Evolutionary conservation across 495 filamentous ascomycete species (phyloP), one percentile per base, ranked within the genome.

Genomic region (Lasiosphaeria ovina): DNA sequence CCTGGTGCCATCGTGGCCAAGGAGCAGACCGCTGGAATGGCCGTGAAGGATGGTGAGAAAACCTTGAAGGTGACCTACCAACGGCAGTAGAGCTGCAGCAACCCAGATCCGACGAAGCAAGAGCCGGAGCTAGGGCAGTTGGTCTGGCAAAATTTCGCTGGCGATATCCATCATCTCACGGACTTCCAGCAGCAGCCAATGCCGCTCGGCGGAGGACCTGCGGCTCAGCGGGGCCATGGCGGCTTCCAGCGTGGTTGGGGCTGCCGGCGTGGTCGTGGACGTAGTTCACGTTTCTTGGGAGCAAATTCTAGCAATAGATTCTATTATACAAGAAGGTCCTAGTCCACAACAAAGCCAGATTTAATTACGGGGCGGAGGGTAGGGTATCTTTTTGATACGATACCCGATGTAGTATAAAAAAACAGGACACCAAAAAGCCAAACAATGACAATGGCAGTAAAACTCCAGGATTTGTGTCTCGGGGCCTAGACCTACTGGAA

Each of bases 21-120:
- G 83, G 93, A 98, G 82, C 88, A 90, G 62, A 94, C 90, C 34
- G 89, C 90, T 10, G 90, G 91, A n/a, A 92, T 96, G 89, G 72
- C 85, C 11, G 79, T 98, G 64, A 93, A 89, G 52, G 84, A 87
- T 16, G 82, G 85, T 36, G 83, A 82, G 51, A 77, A 83, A 71
- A 69, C 76, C 14, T 83, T 86, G 68, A 91, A 92, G 73, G 90
- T 93, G 58, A 96, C 93, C 16, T 98, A 93, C 78, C 93, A 97
- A 79, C 83, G 93, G 66, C 90, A 96, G 80, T 93, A 81, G 12
- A 42, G 38, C 24, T 24, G 24, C 24, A 24, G 24, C 67, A 44
- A 7, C 24, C 24, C 24, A 24, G 24, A 24, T 24, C 24, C 24
- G 24, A 24, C 24, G 24, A 24, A 24, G 24, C 24, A 24, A 2